Percentiles rank a stretch among this genome's conserved stretches.
Conservation (phyloP, 345 rosid genomes). For the Linum tenue region DNA sequence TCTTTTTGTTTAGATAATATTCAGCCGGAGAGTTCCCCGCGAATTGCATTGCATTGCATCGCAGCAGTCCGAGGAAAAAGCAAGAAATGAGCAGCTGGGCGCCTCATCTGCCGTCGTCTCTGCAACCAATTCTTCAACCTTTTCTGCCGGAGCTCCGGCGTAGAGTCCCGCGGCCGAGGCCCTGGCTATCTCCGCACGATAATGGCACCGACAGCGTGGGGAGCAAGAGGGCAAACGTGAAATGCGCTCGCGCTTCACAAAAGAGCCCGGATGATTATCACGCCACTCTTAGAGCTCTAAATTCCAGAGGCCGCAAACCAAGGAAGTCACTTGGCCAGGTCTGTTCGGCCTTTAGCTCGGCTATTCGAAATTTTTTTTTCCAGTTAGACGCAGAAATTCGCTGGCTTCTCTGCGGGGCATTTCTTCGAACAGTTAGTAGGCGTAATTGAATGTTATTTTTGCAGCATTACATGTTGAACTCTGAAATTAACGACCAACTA, state of each 20-base stretch:
- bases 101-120: slow-evolving; percentile 19
- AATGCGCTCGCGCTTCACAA: slow-evolving; percentile 21
- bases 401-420: slow-evolving; percentile 3
- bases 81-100: slow-evolving; percentile 12
- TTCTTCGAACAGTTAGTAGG: slow-evolving; percentile 21
- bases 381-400: background rate
- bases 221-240: slow-evolving; percentile 11
- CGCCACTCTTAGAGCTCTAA: slow-evolving; percentile 75
- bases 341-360: background rate
- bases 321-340: slow-evolving; percentile 95
- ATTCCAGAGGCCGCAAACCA: slow-evolving; percentile 74
- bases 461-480: slow-evolving; percentile 93
- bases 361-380: background rate
- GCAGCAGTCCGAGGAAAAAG: too few relatives aligned
- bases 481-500: slow-evolving; percentile 66
- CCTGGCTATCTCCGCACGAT: slow-evolving; percentile 10
- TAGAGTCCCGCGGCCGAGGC: background rate
- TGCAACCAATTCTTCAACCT: slow-evolving; percentile 12
- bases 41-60: too few relatives aligned
- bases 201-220: slow-evolving; percentile 1
- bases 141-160: background rate
- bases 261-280: slow-evolving; percentile 69
- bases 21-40: too few relatives aligned
- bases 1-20: too few relatives aligned
- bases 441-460: slow-evolving; percentile 8